Evolutionary conservation across 2,329 filamentous ascomycete species (phyloP).

Genomic region (Exophiala lecanii-corni): DNA sequence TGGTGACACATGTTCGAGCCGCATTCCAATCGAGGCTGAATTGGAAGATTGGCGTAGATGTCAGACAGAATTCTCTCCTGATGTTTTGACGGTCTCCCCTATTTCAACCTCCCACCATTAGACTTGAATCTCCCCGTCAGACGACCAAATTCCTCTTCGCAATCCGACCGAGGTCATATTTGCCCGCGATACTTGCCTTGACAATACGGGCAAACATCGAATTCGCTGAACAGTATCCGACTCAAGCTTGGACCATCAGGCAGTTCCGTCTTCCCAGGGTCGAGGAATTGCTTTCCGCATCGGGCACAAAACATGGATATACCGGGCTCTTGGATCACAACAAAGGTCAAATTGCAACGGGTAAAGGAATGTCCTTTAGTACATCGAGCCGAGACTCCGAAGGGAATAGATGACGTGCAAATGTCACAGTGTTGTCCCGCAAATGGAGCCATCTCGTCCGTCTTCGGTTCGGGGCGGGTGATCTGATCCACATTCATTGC

Average conservation of each 20-base stretch:
- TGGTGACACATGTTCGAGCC: slow-evolving; percentile 23
- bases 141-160: no score
- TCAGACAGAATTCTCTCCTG: neutral
- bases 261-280: slow-evolving; percentile 20
- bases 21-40: slow-evolving; percentile 18
- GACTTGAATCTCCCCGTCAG: no score
- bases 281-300: slow-evolving; percentile 27
- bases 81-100: neutral
- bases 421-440: slow-evolving; percentile 24
- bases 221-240: slow-evolving; percentile 23
- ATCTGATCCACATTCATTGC: no score
- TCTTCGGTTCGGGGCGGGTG: neutral
- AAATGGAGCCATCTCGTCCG: no score
- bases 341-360: slow-evolving; percentile 26
- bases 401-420: slow-evolving; percentile 18
- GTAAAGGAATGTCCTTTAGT: slow-evolving; percentile 22
- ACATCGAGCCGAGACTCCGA: slow-evolving; percentile 17
- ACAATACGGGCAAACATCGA: slow-evolving; percentile 28
- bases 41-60: neutral
- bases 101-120: neutral
- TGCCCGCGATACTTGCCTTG: slow-evolving; percentile 26
- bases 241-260: slow-evolving; percentile 23
- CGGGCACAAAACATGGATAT: slow-evolving; percentile 27
- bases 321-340: slow-evolving; percentile 28
- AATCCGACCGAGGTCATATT: neutral